These are phyloP conservation scores for Oleoguttula mirabilis DNA, from an alignment of 495 filamentous ascomycete genomes.

Conservation along the genomic window DNA sequence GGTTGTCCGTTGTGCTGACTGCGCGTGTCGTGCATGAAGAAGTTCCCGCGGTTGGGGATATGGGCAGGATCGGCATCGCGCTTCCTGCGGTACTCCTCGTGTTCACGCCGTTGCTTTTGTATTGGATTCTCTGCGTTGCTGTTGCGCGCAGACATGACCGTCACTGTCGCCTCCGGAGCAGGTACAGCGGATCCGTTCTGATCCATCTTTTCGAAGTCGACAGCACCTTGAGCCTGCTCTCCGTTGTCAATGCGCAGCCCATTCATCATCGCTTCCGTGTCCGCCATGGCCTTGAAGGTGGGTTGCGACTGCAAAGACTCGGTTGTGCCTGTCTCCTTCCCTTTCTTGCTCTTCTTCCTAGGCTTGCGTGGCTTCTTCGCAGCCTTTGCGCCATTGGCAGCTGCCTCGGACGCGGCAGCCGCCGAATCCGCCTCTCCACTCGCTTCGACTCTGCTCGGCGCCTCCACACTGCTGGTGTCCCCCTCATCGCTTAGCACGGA, in stretches of 20 bases:
- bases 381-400: slow-evolving; percentile 7
- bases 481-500: slow-evolving; percentile 22
- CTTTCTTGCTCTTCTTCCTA: slow-evolving; percentile 22
- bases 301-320: slow-evolving; percentile 4
- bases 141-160: slow-evolving; percentile 7
- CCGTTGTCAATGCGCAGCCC: slow-evolving; percentile 47
- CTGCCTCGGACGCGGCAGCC: background rate
- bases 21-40: slow-evolving; percentile 79
- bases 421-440: slow-evolving; percentile 27
- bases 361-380: slow-evolving; percentile 23
- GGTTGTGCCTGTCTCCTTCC: background rate
- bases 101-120: slow-evolving; percentile 48
- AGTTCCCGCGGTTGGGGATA: slow-evolving; percentile 85
- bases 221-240: slow-evolving; percentile 43
- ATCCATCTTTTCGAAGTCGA: slow-evolving; percentile 55
- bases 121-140: background rate
- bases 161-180: background rate
- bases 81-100: slow-evolving; percentile 80
- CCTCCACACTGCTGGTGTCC: slow-evolving; percentile 55
- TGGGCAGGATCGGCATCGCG: slow-evolving; percentile 85
- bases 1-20: slow-evolving; percentile 10
- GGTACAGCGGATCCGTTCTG: no score
- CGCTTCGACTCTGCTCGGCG: slow-evolving; percentile 43
- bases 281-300: slow-evolving; percentile 37
- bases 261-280: slow-evolving; percentile 85